Evolutionary conservation across 1,284 basidiomycete species (phyloP).

Genomic region (Pseudomicrostroma phylloplanum): DNA sequence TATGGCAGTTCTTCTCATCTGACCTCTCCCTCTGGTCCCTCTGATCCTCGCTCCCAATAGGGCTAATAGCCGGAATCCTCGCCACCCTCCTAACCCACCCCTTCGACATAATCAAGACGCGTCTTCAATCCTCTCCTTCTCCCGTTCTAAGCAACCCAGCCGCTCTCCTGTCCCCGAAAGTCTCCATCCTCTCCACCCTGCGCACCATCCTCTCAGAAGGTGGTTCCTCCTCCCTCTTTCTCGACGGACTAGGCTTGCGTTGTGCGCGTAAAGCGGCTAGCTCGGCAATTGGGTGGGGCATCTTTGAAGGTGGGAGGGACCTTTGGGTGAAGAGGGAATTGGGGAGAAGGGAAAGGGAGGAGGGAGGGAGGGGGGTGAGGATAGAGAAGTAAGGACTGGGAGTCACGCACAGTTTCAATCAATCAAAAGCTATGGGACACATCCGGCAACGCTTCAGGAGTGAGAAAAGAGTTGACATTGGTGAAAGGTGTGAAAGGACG

Average conservation of each 20-base stretch:
- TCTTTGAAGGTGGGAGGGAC: conserved; percentile 40
- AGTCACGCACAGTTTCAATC: too few species aligned
- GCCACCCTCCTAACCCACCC: conserved; percentile 48
- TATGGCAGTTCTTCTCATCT: background rate
- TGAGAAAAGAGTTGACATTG: background rate
- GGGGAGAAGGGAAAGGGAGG: conserved; percentile 1
- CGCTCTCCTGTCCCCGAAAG: conserved; percentile 6
- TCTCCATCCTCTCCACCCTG: conserved; percentile 25
- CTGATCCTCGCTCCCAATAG: background rate
- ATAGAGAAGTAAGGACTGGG: background rate
- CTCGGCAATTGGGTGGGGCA: conserved; percentile 47
- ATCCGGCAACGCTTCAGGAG: too few species aligned
- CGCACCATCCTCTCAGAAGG: conserved; percentile 18
- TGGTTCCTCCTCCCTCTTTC: conserved; percentile 22
- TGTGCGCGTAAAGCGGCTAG: conserved; percentile 46
- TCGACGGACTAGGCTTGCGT: conserved; percentile 43
- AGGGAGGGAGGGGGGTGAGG: background rate
- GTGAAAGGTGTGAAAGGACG: background rate
- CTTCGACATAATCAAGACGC: conserved; percentile 49
- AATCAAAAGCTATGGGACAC: too few species aligned
- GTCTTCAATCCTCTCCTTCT: conserved; percentile 40
- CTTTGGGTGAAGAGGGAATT: conserved; percentile 19
- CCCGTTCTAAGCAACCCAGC: background rate
- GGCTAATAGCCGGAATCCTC: conserved; percentile 33
- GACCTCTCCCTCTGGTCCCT: too few species aligned